Evolutionary conservation across 129 eudicot genomes (phyloP).

Genomic region (Escallonia herrerae): DNA sequence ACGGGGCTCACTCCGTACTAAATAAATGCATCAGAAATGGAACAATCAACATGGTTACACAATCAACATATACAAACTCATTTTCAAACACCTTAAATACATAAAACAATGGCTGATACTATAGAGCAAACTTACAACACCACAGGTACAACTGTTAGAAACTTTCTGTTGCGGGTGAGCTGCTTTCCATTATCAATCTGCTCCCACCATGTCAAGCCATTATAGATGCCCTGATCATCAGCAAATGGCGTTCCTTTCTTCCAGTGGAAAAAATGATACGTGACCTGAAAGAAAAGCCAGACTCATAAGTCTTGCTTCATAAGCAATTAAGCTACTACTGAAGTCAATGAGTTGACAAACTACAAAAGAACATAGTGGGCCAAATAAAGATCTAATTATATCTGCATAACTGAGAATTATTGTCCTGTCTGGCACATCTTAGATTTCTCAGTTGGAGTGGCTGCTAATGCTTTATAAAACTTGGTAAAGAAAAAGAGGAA

Average conservation of each 20-base stretch:
- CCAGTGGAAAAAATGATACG: background rate
- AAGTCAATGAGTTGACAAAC: background rate
- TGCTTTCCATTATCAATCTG: background rate
- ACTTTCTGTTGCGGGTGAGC: background rate
- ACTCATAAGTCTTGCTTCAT: background rate
- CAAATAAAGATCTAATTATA: background rate
- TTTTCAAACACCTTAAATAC: too few relatives aligned
- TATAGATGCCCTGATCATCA: background rate
- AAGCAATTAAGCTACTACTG: background rate
- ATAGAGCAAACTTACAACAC: conserved; percentile 49
- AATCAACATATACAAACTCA: too few relatives aligned
- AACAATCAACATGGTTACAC: too few relatives aligned
- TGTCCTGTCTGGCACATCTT: background rate
- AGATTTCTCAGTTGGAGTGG: too few relatives aligned
- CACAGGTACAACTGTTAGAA: conserved; percentile 48
- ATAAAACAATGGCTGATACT: background rate
- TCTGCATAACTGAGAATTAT: background rate
- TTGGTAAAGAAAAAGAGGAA: background rate
- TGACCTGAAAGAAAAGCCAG: background rate
- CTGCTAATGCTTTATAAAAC: too few relatives aligned
- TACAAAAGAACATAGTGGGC: background rate
- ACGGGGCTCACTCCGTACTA: too few relatives aligned
- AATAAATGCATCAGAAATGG: too few relatives aligned
- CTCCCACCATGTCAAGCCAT: background rate
- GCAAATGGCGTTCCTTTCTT: background rate